A percentile compares a stretch with the other conserved stretches of the same genome.
Evolutionary conservation across 2,329 filamentous ascomycete species (phyloP).

Genomic region (Domatiomyces catenatus): DNA sequence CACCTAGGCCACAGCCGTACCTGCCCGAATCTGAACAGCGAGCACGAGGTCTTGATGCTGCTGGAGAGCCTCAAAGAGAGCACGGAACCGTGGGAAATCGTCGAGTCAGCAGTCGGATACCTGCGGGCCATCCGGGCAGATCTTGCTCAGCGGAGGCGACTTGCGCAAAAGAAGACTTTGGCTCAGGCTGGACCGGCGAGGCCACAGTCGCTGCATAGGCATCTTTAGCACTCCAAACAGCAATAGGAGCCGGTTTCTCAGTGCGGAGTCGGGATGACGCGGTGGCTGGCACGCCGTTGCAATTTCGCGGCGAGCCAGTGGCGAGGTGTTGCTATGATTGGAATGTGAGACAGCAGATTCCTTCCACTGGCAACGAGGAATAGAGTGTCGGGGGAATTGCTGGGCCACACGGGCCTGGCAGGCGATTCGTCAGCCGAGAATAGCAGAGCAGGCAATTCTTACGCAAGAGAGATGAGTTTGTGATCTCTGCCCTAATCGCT

Average conservation of each 20-base stretch:
- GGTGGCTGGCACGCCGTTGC: background rate
- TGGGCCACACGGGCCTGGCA: background rate
- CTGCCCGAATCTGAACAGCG: constrained; percentile 48
- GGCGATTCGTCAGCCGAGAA: too few relatives aligned
- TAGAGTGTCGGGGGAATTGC: background rate
- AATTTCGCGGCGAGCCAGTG: background rate
- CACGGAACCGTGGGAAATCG: constrained; percentile 38
- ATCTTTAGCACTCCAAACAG: too few relatives aligned
- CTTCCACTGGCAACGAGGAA: background rate
- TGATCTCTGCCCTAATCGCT: too few relatives aligned
- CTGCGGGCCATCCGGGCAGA: constrained; percentile 41
- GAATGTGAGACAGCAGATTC: background rate
- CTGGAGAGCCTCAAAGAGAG: constrained; percentile 46
- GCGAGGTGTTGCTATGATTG: background rate
- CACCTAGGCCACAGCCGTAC: constrained; percentile 41
- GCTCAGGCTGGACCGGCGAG: background rate
- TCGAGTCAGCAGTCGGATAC: constrained; percentile 42
- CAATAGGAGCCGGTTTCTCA: too few relatives aligned
- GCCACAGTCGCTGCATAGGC: background rate
- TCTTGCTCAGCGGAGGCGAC: constrained; percentile 38
- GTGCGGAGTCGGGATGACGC: background rate
- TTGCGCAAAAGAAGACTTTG: constrained; percentile 8
- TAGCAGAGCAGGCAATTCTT: background rate
- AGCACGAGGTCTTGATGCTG: constrained; percentile 49
- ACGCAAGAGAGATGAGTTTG: too few relatives aligned